A percentile compares a stretch with the other conserved stretches of the same genome.
phyloP scores from a whole-genome alignment of 371 early-diverging fungal species.

The Zopfochytrium polystomum region DNA sequence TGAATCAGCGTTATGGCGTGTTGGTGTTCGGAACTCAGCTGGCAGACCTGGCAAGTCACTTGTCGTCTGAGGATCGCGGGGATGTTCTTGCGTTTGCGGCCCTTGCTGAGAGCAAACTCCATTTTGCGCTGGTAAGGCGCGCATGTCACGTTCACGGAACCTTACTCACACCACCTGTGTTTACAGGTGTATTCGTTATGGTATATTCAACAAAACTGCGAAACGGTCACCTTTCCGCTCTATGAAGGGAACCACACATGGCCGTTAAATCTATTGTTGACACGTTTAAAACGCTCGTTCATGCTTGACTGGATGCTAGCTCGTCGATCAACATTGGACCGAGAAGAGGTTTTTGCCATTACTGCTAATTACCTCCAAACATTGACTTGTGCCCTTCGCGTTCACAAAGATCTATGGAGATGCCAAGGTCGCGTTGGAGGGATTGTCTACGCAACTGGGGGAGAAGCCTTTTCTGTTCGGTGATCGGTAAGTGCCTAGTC shows the following conservation, averaged over 20 bases:
- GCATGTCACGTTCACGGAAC: background rate
- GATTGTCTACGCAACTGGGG: slow-evolving; percentile 56
- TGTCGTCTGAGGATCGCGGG: slow-evolving; percentile 9
- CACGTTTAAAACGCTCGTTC: slow-evolving; percentile 15
- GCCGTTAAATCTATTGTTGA: slow-evolving; percentile 30
- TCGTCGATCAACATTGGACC: slow-evolving; percentile 19
- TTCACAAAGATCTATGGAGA: slow-evolving; percentile 56
- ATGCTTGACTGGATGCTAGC: slow-evolving; percentile 31
- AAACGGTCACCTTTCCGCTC: slow-evolving; percentile 21
- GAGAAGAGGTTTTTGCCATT: slow-evolving; percentile 26
- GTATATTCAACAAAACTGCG: slow-evolving; percentile 23
- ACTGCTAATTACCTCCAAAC: background rate
- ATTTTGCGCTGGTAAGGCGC: slow-evolving; percentile 25
- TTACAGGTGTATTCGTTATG: slow-evolving; percentile 30
- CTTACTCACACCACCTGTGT: background rate
- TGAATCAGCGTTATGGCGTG: background rate
- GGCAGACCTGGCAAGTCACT: background rate
- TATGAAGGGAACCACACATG: slow-evolving; percentile 28
- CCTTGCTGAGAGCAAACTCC: slow-evolving; percentile 32
- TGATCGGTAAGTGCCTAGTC: slow-evolving; percentile 41
- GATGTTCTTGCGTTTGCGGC: slow-evolving; percentile 25
- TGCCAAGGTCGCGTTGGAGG: slow-evolving; percentile 54
- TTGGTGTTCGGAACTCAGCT: background rate
- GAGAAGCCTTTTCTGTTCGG: slow-evolving; percentile 52
- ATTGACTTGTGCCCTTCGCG: slow-evolving; percentile 1